These are phyloP conservation scores for Smallanthus sonchifolius DNA, from an alignment of 129 eudicot species.

Conservation along the genomic window DNA sequence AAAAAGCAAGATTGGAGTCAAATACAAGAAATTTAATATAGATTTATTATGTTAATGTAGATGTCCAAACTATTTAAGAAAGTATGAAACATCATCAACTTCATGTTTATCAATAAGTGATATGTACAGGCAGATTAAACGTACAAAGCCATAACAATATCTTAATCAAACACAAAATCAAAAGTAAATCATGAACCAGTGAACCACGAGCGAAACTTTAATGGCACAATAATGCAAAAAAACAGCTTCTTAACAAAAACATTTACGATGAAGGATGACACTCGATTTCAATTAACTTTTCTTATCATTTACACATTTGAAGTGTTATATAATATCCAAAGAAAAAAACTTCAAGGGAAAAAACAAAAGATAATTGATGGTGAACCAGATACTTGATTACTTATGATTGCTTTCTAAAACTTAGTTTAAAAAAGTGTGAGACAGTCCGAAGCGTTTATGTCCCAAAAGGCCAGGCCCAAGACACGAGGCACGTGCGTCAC, in stretches of 20 bases:
- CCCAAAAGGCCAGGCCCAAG: too few relatives aligned
- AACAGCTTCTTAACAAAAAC: neutral
- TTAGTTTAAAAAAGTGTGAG: too few relatives aligned
- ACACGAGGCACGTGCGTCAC: too few relatives aligned
- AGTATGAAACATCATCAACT: neutral
- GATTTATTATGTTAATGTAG: neutral
- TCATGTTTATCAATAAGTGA: neutral
- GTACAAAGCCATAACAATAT: neutral
- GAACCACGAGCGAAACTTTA: neutral
- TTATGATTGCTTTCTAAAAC: neutral
- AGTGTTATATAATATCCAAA: neutral
- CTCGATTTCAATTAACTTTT: neutral
- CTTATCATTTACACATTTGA: neutral
- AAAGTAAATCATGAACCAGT: conserved; percentile 1
- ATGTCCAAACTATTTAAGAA: neutral
- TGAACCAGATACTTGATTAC: neutral
- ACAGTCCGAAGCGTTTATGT: too few relatives aligned
- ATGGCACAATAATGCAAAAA: neutral
- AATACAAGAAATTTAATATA: neutral
- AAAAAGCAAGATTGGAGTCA: neutral
- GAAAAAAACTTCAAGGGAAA: neutral
- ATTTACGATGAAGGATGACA: neutral
- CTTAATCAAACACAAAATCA: neutral
- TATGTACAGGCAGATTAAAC: neutral
- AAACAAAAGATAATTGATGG: neutral